Evolutionary conservation across 2,329 filamentous ascomycete genomes (phyloP).

Genomic region (Verticillium longisporum): DNA sequence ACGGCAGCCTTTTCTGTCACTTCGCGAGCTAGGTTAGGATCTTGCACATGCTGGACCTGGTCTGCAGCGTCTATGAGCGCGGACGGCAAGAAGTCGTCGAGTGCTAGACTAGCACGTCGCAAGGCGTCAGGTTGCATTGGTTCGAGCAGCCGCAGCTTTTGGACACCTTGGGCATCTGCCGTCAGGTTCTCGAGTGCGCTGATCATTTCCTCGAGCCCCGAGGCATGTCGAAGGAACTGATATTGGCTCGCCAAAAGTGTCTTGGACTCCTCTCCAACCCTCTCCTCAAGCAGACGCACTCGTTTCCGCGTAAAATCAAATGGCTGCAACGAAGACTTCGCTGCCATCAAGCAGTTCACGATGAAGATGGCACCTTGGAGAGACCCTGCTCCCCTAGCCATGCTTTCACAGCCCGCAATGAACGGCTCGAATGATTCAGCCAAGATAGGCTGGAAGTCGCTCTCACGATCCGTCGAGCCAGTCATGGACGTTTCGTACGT

Average conservation of each 20-base stretch:
- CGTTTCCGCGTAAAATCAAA: constrained; percentile 59
- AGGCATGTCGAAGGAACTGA: constrained; percentile 64
- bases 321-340: constrained; percentile 45
- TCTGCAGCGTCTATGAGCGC: constrained; percentile 89
- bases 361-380: constrained; percentile 62
- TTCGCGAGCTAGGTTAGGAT: constrained; percentile 62
- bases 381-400: constrained; percentile 53
- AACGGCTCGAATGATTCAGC: constrained; percentile 81
- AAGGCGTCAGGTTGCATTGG: constrained; percentile 56
- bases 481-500: constrained; percentile 80
- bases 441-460: constrained; percentile 69
- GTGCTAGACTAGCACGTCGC: constrained; percentile 60
- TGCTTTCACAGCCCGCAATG: constrained; percentile 64
- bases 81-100: constrained; percentile 89
- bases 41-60: constrained; percentile 67
- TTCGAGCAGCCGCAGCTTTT: constrained; percentile 43
- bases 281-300: constrained; percentile 46
- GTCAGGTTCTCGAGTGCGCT: constrained; percentile 39
- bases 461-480: constrained; percentile 48
- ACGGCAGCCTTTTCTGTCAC: constrained; percentile 80
- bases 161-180: constrained; percentile 31
- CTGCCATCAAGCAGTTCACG: constrained; percentile 63
- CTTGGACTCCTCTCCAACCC: constrained; percentile 47
- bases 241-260: constrained; percentile 63
- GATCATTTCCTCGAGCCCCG: constrained; percentile 63